Percentiles rank a stretch among this genome's conserved stretches.
phyloP scores from a whole-genome alignment of 305 asterid genomes.

The Solanum chacoense region DNA sequence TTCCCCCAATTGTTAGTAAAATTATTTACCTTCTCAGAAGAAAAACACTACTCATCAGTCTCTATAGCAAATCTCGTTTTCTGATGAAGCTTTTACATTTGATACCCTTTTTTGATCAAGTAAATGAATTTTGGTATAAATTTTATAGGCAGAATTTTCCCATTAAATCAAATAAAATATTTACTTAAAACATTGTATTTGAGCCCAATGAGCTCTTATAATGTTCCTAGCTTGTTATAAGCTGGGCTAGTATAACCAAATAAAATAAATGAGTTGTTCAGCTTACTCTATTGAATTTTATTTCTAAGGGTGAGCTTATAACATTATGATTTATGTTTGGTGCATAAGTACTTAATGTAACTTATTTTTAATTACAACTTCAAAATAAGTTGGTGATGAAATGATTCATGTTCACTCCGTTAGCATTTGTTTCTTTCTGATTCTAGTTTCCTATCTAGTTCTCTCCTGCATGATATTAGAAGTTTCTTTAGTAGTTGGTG shows the following conservation, averaged over 20 bases:
- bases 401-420: background rate
- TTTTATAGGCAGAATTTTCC: background rate
- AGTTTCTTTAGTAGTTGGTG: background rate
- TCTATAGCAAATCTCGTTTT: background rate
- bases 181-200: background rate
- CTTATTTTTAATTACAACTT: background rate
- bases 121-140: background rate
- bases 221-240: background rate
- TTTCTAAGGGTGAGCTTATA: background rate
- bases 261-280: background rate
- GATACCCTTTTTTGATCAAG: background rate
- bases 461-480: background rate
- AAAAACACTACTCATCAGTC: background rate
- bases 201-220: background rate
- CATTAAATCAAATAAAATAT: background rate
- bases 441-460: background rate
- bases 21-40: background rate
- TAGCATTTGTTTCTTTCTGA: background rate
- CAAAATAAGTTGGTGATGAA: background rate
- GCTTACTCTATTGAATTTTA: background rate
- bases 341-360: background rate
- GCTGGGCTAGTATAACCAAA: background rate
- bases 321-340: background rate
- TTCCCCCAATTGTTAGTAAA: background rate
- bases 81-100: background rate